phyloP scores from a whole-genome alignment of 257 asterid species.

The Handroanthus guayacan region DNA sequence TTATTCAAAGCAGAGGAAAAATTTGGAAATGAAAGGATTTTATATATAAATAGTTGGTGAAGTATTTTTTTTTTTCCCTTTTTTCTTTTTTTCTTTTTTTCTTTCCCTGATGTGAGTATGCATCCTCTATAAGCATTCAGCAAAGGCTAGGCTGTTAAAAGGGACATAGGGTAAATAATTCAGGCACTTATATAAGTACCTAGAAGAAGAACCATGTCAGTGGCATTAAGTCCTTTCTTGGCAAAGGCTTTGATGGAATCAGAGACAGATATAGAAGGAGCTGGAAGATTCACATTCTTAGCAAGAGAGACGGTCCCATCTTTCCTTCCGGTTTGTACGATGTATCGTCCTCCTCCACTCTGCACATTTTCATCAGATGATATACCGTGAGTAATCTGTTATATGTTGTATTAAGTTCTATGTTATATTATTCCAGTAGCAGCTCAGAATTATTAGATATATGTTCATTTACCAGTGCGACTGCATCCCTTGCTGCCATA shows the following conservation, averaged over 20 bases:
- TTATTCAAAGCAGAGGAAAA: too few relatives aligned
- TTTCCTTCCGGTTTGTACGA: constrained; percentile 56
- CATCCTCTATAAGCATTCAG: neutral
- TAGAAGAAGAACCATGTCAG: constrained; percentile 67
- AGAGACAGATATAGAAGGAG: constrained; percentile 51
- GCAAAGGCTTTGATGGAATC: constrained; percentile 48
- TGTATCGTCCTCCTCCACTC: constrained; percentile 61
- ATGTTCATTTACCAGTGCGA: constrained; percentile 41
- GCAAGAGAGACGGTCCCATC: constrained; percentile 57
- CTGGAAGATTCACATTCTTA: constrained; percentile 57
- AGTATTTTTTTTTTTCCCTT: too few relatives aligned
- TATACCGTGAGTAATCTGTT: too few relatives aligned
- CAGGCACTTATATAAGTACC: constrained; percentile 35
- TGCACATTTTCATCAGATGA: constrained; percentile 5
- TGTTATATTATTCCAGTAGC: neutral
- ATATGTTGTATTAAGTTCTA: too few relatives aligned
- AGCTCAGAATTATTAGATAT: neutral
- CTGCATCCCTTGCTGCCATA: constrained; percentile 70
- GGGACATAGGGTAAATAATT: neutral
- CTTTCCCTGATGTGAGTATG: too few relatives aligned
- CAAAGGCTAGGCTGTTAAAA: neutral
- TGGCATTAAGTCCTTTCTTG: constrained; percentile 45
- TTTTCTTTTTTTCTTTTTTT: too few relatives aligned
- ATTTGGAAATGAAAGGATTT: too few relatives aligned
- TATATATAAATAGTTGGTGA: too few relatives aligned